Conservation (phyloP, 805 yeast species). For the Candida schatavii region DNA sequence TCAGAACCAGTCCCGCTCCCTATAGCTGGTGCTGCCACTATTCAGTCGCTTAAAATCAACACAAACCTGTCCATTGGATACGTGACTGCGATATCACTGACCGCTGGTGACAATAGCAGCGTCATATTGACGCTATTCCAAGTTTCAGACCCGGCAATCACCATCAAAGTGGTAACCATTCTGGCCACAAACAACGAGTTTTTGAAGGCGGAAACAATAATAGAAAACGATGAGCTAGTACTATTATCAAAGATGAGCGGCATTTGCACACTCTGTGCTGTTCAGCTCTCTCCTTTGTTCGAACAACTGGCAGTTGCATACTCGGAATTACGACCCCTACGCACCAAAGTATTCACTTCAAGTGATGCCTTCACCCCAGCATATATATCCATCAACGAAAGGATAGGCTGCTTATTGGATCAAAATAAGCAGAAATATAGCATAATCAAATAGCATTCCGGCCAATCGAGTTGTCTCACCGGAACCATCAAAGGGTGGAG, state of each 20-base stretch:
- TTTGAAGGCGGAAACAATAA: constrained; percentile 4
- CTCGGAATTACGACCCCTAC: background rate
- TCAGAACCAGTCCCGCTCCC: constrained; percentile 8
- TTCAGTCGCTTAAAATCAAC: too few relatives aligned
- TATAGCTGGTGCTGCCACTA: too few relatives aligned
- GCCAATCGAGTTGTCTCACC: too few relatives aligned
- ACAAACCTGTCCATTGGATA: too few relatives aligned
- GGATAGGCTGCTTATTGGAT: constrained; percentile 42
- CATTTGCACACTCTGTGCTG: constrained; percentile 12
- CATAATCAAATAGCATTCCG: too few relatives aligned
- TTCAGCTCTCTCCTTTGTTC: constrained; percentile 3
- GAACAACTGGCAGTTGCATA: background rate
- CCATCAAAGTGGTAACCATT: background rate
- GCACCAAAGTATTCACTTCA: background rate
- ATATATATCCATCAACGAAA: constrained; percentile 21
- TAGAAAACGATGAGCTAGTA: constrained; percentile 1
- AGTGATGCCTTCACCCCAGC: constrained; percentile 20
- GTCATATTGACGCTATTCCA: background rate
- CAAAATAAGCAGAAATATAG: constrained; percentile 35
- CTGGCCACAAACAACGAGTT: background rate
- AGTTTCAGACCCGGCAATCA: background rate
- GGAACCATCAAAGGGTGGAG: too few relatives aligned
- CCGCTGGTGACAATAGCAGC: background rate
- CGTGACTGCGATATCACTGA: too few relatives aligned
- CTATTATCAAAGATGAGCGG: background rate